These are phyloP conservation scores for Lasiosphaeria miniovina DNA, from an alignment of 495 filamentous ascomycete species.

Conservation along the genomic window DNA sequence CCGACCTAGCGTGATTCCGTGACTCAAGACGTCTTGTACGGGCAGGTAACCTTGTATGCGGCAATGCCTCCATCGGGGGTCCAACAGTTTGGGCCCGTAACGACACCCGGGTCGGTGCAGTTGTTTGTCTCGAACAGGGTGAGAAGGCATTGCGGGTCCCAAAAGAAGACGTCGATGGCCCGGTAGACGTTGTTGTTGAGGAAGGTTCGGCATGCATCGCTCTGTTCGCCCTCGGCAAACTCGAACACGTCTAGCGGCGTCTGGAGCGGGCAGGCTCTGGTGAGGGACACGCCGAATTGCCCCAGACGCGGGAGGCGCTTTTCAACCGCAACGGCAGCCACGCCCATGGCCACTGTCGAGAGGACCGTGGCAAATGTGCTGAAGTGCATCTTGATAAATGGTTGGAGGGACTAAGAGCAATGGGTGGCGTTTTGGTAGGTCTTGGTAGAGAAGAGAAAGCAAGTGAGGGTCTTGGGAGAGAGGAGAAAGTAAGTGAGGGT, in stretches of 20 bases:
- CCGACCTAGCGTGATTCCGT: too few species aligned
- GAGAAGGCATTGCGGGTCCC: constrained; percentile 9
- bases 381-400: background rate
- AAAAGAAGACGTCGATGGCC: constrained; percentile 2
- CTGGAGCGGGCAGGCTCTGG: background rate
- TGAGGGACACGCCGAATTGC: background rate
- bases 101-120: constrained; percentile 9
- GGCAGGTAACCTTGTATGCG: constrained; percentile 9
- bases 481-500: too few species aligned
- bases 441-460: too few species aligned
- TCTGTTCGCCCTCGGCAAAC: constrained; percentile 2
- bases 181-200: constrained; percentile 4
- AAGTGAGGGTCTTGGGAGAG: too few species aligned
- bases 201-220: constrained; percentile 7
- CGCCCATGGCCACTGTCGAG: background rate
- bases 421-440: too few species aligned
- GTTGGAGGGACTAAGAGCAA: too few species aligned
- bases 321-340: background rate
- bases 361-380: background rate
- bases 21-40: constrained; percentile 6
- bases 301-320: constrained; percentile 1
- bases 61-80: constrained; percentile 12
- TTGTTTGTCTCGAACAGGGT: constrained; percentile 8
- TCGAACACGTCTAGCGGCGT: background rate
- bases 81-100: constrained; percentile 10